Conservation (phyloP, 2,329 filamentous ascomycete species). For the Myriosclerotinia scirpicola region DNA sequence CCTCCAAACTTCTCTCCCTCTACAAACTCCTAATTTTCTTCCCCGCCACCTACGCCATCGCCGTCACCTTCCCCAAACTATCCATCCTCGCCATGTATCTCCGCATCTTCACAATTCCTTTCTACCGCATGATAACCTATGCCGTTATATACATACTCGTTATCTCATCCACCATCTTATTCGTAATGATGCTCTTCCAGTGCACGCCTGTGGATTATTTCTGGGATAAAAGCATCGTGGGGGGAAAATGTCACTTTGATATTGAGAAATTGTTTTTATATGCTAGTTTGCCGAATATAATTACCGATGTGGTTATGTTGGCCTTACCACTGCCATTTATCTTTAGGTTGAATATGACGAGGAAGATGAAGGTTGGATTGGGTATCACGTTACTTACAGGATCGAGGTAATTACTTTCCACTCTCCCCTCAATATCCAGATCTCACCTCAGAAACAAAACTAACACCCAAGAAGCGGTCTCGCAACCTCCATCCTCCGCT, state of each 20-base stretch:
- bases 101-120: constrained; percentile 25
- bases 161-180: constrained; percentile 13
- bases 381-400: constrained; percentile 18
- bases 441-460: neutral
- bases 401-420: constrained; percentile 12
- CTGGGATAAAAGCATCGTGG: constrained; percentile 28
- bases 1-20: neutral
- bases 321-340: constrained; percentile 39
- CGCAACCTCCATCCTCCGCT: constrained; percentile 23
- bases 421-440: neutral
- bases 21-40: constrained; percentile 20
- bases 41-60: constrained; percentile 19
- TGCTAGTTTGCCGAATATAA: constrained; percentile 47
- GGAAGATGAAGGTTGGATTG: constrained; percentile 21
- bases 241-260: constrained; percentile 24
- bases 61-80: constrained; percentile 28
- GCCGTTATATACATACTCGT: constrained; percentile 21
- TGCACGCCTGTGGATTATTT: constrained; percentile 27
- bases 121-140: constrained; percentile 25
- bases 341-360: constrained; percentile 39
- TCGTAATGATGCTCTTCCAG: constrained; percentile 27
- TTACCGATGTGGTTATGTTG: constrained; percentile 45
- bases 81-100: constrained; percentile 28
- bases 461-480: constrained; percentile 23
- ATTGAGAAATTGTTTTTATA: constrained; percentile 44